phyloP scores from a whole-genome alignment of 1,284 basidiomycete genomes.

The Cystobasidium sp. region DNA sequence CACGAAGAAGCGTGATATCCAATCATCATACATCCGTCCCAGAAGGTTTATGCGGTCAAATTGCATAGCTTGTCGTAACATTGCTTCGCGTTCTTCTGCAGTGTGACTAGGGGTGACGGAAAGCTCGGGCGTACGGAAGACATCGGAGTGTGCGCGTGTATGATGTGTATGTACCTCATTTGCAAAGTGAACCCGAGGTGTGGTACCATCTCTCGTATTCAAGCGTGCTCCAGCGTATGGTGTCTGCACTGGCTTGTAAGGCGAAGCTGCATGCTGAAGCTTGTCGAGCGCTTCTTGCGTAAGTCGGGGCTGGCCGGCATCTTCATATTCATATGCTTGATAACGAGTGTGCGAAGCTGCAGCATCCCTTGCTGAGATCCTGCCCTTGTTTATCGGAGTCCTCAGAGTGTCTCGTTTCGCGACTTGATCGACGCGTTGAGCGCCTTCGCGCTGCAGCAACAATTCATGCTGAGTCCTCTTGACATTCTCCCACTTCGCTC shows the following conservation, averaged over 20 bases:
- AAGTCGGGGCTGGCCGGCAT: conserved; percentile 17
- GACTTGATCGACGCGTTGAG: conserved; percentile 33
- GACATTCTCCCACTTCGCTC: conserved; percentile 43
- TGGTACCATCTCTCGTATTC: conserved; percentile 4
- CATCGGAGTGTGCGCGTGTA: conserved; percentile 15
- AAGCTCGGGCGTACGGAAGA: conserved; percentile 17
- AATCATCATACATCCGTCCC: conserved; percentile 26
- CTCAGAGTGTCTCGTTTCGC: conserved; percentile 5
- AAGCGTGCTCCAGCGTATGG: neutral
- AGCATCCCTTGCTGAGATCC: neutral
- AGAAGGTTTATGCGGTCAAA: conserved; percentile 18
- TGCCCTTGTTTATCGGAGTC: conserved; percentile 24
- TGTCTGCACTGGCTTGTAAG: conserved; percentile 33
- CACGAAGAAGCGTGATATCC: conserved; percentile 16
- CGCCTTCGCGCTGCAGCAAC: conserved; percentile 16
- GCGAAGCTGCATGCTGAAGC: conserved; percentile 20
- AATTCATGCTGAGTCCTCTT: conserved; percentile 37
- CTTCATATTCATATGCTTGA: neutral
- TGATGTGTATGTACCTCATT: neutral
- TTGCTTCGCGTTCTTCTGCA: conserved; percentile 11
- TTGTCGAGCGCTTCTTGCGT: conserved; percentile 33
- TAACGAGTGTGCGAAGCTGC: neutral
- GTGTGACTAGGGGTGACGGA: conserved; percentile 8
- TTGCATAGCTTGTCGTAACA: conserved; percentile 18
- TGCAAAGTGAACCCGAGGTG: conserved; percentile 17